phyloP scores from a whole-genome alignment of 768 basidiomycete species.

The Mycena kentingensis region DNA sequence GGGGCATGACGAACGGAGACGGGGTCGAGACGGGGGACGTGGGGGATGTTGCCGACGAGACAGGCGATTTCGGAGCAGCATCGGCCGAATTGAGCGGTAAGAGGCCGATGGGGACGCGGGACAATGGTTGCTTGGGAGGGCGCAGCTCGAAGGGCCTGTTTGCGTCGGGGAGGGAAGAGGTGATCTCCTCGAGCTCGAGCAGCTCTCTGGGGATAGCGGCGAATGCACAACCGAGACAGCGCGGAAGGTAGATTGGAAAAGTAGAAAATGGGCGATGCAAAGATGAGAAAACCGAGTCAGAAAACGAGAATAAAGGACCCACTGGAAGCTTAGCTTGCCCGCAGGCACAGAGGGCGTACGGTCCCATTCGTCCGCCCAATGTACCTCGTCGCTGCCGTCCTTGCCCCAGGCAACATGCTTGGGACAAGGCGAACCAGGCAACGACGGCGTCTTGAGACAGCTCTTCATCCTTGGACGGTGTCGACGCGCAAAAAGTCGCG shows the following conservation, averaged over 20 bases:
- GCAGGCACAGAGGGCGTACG: slow-evolving; percentile 70
- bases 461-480: too few relatives aligned
- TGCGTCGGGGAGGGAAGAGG: slow-evolving; percentile 61
- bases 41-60: not conserved
- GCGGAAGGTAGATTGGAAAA: slow-evolving; percentile 8
- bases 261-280: not conserved
- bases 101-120: slow-evolving; percentile 63
- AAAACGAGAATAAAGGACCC: slow-evolving; percentile 33
- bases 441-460: slow-evolving; percentile 38
- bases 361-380: slow-evolving; percentile 78
- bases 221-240: slow-evolving; percentile 6
- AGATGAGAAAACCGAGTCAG: slow-evolving; percentile 2
- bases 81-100: slow-evolving; percentile 51
- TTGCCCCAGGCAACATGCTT: slow-evolving; percentile 69
- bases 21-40: not conserved
- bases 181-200: slow-evolving; percentile 70
- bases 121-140: slow-evolving; percentile 43
- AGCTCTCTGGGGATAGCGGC: slow-evolving; percentile 46
- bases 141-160: slow-evolving; percentile 50
- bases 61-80: not conserved
- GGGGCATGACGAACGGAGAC: slow-evolving; percentile 20
- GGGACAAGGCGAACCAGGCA: slow-evolving; percentile 23
- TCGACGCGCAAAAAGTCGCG: too few relatives aligned
- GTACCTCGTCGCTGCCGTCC: slow-evolving; percentile 57
- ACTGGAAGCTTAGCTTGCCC: slow-evolving; percentile 66